These are phyloP conservation scores for Lagenidium sp. DNA, from an alignment of 352 stramenopile species.

Conservation along the genomic window DNA sequence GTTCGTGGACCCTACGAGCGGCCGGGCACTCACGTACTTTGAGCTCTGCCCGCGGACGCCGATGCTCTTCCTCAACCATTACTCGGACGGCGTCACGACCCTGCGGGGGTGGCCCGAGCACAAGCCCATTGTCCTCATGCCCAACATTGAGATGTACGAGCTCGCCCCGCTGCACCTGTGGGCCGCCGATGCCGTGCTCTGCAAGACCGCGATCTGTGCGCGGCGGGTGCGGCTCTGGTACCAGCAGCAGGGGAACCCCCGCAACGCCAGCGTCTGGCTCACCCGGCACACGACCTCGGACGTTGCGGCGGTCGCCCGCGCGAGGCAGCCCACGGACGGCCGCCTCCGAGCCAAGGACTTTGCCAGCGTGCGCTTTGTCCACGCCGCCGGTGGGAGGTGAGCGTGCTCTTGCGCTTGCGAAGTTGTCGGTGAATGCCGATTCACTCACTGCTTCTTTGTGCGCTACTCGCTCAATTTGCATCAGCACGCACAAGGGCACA, in stretches of 20 bases:
- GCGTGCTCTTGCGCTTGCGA: slow-evolving; percentile 1
- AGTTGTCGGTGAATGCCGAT: not conserved
- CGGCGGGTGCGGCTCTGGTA: slow-evolving; percentile 37
- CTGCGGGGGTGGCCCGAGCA: slow-evolving; percentile 9
- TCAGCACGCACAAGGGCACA: slow-evolving; percentile 46
- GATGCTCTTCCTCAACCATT: slow-evolving; percentile 25
- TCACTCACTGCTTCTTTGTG: not conserved
- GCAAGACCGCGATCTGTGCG: slow-evolving; percentile 38
- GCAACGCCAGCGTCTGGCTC: slow-evolving; percentile 37
- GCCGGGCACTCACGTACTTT: slow-evolving; percentile 34
- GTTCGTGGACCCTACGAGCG: slow-evolving; percentile 28
- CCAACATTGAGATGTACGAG: slow-evolving; percentile 35
- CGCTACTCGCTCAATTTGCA: slow-evolving; percentile 33
- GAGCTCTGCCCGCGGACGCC: slow-evolving; percentile 24
- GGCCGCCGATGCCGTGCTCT: slow-evolving; percentile 36
- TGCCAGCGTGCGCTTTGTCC: slow-evolving; percentile 34
- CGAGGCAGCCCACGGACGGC: slow-evolving; percentile 9
- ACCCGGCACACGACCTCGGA: slow-evolving; percentile 51
- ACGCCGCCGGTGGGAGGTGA: slow-evolving; percentile 37
- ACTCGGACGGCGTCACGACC: slow-evolving; percentile 15
- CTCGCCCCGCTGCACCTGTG: slow-evolving; percentile 30
- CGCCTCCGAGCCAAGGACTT: slow-evolving; percentile 21
- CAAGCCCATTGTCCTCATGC: slow-evolving; percentile 17
- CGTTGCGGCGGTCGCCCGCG: slow-evolving; percentile 25
- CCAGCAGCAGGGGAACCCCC: slow-evolving; percentile 40